Evolutionary conservation across 2,329 filamentous ascomycete genomes (phyloP).

Genomic region (Metarhizium sp.): DNA sequence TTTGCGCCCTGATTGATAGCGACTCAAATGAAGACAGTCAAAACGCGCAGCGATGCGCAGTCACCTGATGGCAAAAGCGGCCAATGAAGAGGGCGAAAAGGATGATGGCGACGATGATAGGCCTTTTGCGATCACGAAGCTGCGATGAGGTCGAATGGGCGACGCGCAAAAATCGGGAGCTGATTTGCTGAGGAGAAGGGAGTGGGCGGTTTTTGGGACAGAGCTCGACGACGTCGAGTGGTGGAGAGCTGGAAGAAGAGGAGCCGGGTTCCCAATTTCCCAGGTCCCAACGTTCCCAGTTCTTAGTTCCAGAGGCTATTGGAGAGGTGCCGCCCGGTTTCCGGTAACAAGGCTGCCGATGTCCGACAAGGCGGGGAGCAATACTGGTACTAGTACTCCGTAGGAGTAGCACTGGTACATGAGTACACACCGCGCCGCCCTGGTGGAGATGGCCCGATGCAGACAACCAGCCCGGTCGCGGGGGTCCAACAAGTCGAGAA

Average conservation of each 20-base stretch:
- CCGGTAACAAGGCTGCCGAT: slow-evolving; percentile 7
- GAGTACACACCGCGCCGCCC: neutral
- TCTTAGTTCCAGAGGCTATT: neutral
- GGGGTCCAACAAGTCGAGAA: neutral
- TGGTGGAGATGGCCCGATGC: neutral
- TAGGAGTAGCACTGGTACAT: no score
- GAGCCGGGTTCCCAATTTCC: neutral
- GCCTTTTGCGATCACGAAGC: slow-evolving; percentile 32
- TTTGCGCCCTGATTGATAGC: slow-evolving; percentile 15
- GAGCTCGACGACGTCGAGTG: slow-evolving; percentile 2
- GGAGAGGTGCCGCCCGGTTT: slow-evolving; percentile 5
- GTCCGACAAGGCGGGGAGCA: slow-evolving; percentile 5
- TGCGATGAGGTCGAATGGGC: slow-evolving; percentile 23
- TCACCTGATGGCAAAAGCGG: slow-evolving; percentile 41
- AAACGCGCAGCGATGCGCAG: slow-evolving; percentile 16
- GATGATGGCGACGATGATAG: slow-evolving; percentile 42
- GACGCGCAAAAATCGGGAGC: slow-evolving; percentile 27
- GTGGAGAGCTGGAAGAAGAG: slow-evolving; percentile 1
- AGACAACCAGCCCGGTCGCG: neutral
- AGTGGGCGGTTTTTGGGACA: slow-evolving; percentile 11
- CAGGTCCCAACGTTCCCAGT: neutral
- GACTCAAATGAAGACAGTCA: slow-evolving; percentile 12
- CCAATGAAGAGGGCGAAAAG: slow-evolving; percentile 38
- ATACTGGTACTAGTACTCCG: neutral
- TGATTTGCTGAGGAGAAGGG: slow-evolving; percentile 38